Conservation (phyloP, 106 monocot genomes). For the Allium cepa region DNA sequence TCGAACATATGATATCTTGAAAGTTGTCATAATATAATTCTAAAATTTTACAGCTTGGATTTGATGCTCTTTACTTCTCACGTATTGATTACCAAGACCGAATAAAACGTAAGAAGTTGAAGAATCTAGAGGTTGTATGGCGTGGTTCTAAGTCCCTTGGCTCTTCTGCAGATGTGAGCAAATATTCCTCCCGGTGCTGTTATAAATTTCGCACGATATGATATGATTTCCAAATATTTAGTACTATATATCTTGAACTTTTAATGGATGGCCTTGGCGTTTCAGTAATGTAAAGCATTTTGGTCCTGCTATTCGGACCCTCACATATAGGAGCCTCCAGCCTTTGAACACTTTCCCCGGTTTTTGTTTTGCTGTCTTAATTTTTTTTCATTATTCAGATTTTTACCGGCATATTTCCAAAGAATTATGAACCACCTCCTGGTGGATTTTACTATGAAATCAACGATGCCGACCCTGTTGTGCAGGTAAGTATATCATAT, state of each 20-base stretch:
- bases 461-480: conserved; percentile 52
- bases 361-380: neutral
- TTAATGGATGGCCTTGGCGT: neutral
- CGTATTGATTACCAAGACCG: conserved; percentile 97
- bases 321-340: neutral
- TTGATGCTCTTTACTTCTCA: conserved; percentile 90
- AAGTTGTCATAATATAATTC: too few relatives aligned
- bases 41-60: conserved; percentile 64
- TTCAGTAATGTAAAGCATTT: too few relatives aligned
- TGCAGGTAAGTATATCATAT: conserved; percentile 53
- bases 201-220: neutral
- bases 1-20: too few relatives aligned
- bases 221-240: too few relatives aligned
- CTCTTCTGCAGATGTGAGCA: conserved; percentile 83
- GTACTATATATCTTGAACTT: neutral
- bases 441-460: conserved; percentile 88
- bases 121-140: conserved; percentile 93
- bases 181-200: neutral
- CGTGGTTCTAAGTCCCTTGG: conserved; percentile 74
- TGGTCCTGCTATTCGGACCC: too few relatives aligned
- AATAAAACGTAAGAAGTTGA: conserved; percentile 46
- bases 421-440: conserved; percentile 94
- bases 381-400: conserved; percentile 37
- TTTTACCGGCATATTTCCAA: conserved; percentile 81
- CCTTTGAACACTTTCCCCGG: neutral